Conservation (phyloP, 352 stramenopile species). For the Pythium rhizo-oryzae region DNA sequence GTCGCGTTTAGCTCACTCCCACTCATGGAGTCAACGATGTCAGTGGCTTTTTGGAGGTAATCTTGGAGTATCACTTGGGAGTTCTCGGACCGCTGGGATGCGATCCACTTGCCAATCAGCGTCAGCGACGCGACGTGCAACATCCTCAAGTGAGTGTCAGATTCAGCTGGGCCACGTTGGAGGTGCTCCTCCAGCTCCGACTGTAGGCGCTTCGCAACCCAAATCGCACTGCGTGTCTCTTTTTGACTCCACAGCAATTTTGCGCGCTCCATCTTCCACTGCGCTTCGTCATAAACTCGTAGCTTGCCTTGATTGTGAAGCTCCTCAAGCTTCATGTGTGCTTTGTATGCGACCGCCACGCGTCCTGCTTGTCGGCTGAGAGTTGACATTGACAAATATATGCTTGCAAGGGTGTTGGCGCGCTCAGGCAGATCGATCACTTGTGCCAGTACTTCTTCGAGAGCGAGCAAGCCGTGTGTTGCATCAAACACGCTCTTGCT, state of each 20-base stretch:
- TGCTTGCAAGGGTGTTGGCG: slow-evolving; percentile 37
- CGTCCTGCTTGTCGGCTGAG: slow-evolving; percentile 68
- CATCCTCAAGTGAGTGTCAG: slow-evolving; percentile 41
- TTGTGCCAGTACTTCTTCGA: slow-evolving; percentile 66
- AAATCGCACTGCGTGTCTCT: slow-evolving; percentile 75
- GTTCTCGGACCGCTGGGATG: slow-evolving; percentile 91
- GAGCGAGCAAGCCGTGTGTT: slow-evolving; percentile 54
- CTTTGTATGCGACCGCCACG: slow-evolving; percentile 65
- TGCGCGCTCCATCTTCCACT: slow-evolving; percentile 78
- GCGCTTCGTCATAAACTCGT: slow-evolving; percentile 41
- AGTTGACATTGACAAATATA: slow-evolving; percentile 59
- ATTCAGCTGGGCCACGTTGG: slow-evolving; percentile 23
- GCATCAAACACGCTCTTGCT: slow-evolving; percentile 50
- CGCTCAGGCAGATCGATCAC: slow-evolving; percentile 33
- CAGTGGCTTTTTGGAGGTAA: slow-evolving; percentile 87
- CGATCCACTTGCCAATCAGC: slow-evolving; percentile 92
- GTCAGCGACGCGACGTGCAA: slow-evolving; percentile 68
- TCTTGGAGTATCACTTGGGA: slow-evolving; percentile 92
- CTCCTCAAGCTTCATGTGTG: slow-evolving; percentile 63
- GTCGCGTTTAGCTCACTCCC: slow-evolving; percentile 32
- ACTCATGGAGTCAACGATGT: slow-evolving; percentile 57
- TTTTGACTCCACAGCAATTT: slow-evolving; percentile 81
- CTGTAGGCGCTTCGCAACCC: slow-evolving; percentile 60
- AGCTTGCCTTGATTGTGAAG: slow-evolving; percentile 44
- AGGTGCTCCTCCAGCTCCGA: slow-evolving; percentile 42